Evolutionary conservation across 495 filamentous ascomycete species (phyloP), one percentile per base, ranked within the genome.

Genomic region (Penicillium steckii): DNA sequence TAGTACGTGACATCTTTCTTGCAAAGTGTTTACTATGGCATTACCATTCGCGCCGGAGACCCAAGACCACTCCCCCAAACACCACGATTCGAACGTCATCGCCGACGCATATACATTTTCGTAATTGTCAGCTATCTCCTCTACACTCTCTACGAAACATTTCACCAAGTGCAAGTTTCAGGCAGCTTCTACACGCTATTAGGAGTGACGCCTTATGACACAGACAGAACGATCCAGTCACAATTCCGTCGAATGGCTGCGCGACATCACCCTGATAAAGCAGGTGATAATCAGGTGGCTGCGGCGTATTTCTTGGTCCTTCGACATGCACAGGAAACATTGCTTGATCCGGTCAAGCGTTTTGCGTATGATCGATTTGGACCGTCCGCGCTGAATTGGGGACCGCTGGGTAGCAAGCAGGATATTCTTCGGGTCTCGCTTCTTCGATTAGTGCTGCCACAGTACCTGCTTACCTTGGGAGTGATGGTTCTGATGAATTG

Each of bases 361-460:
- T 95, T 92, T 65, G 94, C 91, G 3, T 98, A 98, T 67, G 91
- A 97, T 58, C 83, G 92, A 10, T 95, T 96, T 69, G 94, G 94
- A 0, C 84, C 89, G 0, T 83, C 86, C 17, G 77, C 90, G n/a
- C 58, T 85, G 8, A 61, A 64, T 21, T 93, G 89, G 84, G 76
- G 81, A 45, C 75, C 86, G 38, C 85, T 84, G 71, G 75, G 77
- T 46, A 93, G 88, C 1, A 71, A 88, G 44, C 79, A 80, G 19
- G 93, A 96, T 51, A 96, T 80, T 60, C 65, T 95, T n/a, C 59
- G 77, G 35, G 70, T 75, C 26, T 92, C 91, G 40, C 59, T 86
- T 21, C 73, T 83, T 27, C 70, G 72, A 55, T 67, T 73, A 13
- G 37, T 64, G 5, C 47, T 84, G 8, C 81, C 84, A 8, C 85